Evolutionary conservation across 2,329 filamentous ascomycete species (phyloP).

Genomic region (Cladosporium sphaerospermum): DNA sequence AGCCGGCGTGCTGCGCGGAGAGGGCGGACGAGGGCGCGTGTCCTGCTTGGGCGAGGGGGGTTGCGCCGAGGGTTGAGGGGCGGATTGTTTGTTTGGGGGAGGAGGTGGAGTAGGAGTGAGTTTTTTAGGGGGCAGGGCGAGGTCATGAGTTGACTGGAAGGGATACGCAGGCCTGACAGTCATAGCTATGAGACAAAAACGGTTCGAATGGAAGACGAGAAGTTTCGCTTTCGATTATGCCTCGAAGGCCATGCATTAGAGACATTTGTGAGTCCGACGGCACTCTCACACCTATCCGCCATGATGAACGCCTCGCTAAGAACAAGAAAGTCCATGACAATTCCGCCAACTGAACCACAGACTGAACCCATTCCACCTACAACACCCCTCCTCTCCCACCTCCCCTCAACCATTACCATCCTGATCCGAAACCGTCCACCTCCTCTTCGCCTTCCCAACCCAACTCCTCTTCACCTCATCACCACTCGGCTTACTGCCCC

Average conservation of each 20-base stretch:
- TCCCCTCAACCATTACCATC: conserved; percentile 11
- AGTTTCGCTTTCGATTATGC: too few relatives aligned
- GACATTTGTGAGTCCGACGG: too few relatives aligned
- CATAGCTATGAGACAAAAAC: too few relatives aligned
- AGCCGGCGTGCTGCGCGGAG: conserved; percentile 45
- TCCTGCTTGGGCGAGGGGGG: conserved; percentile 71
- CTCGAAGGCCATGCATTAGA: too few relatives aligned
- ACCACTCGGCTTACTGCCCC: conserved; percentile 34
- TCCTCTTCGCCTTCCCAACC: conserved; percentile 34
- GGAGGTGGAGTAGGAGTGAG: background rate
- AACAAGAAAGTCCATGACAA: too few relatives aligned
- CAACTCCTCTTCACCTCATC: conserved; percentile 30
- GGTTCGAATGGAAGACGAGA: too few relatives aligned
- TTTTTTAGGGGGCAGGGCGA: background rate
- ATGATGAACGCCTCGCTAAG: too few relatives aligned
- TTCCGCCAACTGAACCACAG: too few relatives aligned
- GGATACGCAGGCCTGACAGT: too few relatives aligned
- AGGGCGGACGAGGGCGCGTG: conserved; percentile 35
- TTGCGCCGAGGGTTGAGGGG: conserved; percentile 71
- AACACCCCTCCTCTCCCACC: too few relatives aligned
- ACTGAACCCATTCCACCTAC: too few relatives aligned
- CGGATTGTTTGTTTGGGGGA: conserved; percentile 48
- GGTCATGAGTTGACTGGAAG: background rate
- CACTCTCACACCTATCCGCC: too few relatives aligned
- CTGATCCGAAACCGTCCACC: conserved; percentile 36